Percentiles rank a stretch among this genome's conserved stretches.
Conservation (phyloP, 371 early-diverging fungal genomes). For the Thermomucor indicae-seudaticae region DNA sequence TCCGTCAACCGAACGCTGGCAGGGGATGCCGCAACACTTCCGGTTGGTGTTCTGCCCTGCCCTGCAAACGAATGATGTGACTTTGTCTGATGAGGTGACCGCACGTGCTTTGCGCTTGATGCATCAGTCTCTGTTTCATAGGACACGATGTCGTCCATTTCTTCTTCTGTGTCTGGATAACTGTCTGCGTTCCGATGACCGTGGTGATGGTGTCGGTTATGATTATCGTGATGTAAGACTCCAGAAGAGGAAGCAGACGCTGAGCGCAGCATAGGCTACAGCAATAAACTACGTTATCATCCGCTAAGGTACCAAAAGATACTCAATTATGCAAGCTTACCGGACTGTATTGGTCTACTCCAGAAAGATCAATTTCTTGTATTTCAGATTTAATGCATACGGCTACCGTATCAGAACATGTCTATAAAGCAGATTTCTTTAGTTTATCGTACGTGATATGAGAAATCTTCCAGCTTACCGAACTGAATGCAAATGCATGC, state of each 20-base stretch:
- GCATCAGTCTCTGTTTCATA: slow-evolving; percentile 26
- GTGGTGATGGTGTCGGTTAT: slow-evolving; percentile 3
- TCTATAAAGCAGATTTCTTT: slow-evolving; percentile 7
- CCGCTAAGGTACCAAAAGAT: not conserved
- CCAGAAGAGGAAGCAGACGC: slow-evolving; percentile 27
- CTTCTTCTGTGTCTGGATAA: slow-evolving; percentile 55
- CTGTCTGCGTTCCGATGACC: slow-evolving; percentile 27
- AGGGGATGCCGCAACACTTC: slow-evolving; percentile 15
- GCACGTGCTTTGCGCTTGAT: slow-evolving; percentile 1
- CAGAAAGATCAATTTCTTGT: slow-evolving; percentile 49
- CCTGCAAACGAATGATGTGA: slow-evolving; percentile 11
- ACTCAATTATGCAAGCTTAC: slow-evolving; percentile 2
- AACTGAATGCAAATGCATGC: slow-evolving; percentile 34
- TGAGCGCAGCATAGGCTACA: slow-evolving; percentile 22
- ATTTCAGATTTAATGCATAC: slow-evolving; percentile 54
- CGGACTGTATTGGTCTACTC: slow-evolving; percentile 9
- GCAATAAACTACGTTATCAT: not conserved
- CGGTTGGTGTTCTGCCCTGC: slow-evolving; percentile 8
- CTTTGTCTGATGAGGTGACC: slow-evolving; percentile 1
- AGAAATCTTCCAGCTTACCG: slow-evolving; percentile 27
- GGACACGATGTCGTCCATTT: slow-evolving; percentile 28
- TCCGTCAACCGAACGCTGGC: slow-evolving; percentile 21
- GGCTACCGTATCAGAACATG: slow-evolving; percentile 33
- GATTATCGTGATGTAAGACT: not conserved
- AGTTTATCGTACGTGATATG: not conserved